These are phyloP conservation scores for Fusarium fujikuroi DNA, from an alignment of 2,329 filamentous ascomycete genomes.

Conservation along the genomic window DNA sequence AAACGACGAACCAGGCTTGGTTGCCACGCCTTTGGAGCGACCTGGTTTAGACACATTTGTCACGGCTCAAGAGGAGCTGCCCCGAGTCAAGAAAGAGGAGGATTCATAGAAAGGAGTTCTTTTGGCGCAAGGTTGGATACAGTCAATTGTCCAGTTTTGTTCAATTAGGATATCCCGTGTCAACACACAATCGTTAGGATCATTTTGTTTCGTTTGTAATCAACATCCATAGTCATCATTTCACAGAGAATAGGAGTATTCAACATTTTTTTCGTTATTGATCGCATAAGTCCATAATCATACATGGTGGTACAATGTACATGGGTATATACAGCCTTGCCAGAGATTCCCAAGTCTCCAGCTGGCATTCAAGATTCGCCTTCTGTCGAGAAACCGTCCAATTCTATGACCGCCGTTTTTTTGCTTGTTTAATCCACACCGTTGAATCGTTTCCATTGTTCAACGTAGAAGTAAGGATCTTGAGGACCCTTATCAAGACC, in stretches of 20 bases:
- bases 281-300: constrained; percentile 39
- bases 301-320: constrained; percentile 47
- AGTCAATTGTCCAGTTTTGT: constrained; percentile 26
- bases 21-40: constrained; percentile 38
- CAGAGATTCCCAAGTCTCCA: constrained; percentile 33
- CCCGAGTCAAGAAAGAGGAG: constrained; percentile 42
- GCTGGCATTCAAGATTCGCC: constrained; percentile 6
- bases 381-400: neutral
- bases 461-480: constrained; percentile 70
- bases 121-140: constrained; percentile 29
- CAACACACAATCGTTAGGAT: constrained; percentile 23
- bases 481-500: constrained; percentile 64
- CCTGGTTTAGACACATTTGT: constrained; percentile 65
- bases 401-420: neutral
- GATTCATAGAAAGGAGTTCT: constrained; percentile 2
- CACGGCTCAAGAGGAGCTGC: constrained; percentile 61
- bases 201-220: constrained; percentile 20
- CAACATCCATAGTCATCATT: constrained; percentile 11
- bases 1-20: neutral
- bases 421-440: constrained; percentile 61
- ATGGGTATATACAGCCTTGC: constrained; percentile 46
- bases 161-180: constrained; percentile 27
- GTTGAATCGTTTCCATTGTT: constrained; percentile 75
- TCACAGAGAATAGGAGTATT: constrained; percentile 7
- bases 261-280: constrained; percentile 16